Conservation (phyloP, 306 rosid species). For the Vigna angularis region DNA sequence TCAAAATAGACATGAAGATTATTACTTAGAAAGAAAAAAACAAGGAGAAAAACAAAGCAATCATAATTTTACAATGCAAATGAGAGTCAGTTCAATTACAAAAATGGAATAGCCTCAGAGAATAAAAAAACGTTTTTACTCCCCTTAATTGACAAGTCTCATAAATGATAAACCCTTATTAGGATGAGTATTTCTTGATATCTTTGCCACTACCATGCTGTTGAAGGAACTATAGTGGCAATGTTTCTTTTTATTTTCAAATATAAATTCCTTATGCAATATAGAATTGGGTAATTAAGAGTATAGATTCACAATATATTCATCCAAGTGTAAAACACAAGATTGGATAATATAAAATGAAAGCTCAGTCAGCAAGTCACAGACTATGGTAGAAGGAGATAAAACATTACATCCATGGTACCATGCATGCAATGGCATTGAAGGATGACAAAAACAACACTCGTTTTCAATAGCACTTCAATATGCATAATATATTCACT, state of each 20-base stretch:
- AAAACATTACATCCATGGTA: neutral
- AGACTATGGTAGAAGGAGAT: neutral
- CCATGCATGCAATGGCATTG: neutral
- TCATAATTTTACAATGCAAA: neutral
- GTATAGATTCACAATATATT: conserved; percentile 7
- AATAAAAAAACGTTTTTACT: neutral
- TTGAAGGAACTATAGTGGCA: neutral
- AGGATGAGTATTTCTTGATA: neutral
- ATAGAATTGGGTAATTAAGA: neutral
- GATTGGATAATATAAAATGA: neutral
- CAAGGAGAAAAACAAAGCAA: neutral
- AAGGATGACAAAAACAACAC: too few relatives aligned
- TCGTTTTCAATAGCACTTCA: neutral
- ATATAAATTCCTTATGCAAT: neutral
- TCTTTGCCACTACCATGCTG: neutral
- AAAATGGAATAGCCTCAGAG: neutral
- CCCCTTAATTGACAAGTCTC: neutral
- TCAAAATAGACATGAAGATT: neutral
- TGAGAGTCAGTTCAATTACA: neutral
- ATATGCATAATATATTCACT: neutral
- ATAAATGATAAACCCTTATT: neutral
- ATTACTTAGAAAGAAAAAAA: neutral
- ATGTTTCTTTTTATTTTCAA: neutral
- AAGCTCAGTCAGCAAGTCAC: neutral
- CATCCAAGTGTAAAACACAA: neutral